A percentile compares a stretch with the other conserved stretches of the same genome.
phyloP scores from a whole-genome alignment of 345 rosid genomes.

The Populus nigra region DNA sequence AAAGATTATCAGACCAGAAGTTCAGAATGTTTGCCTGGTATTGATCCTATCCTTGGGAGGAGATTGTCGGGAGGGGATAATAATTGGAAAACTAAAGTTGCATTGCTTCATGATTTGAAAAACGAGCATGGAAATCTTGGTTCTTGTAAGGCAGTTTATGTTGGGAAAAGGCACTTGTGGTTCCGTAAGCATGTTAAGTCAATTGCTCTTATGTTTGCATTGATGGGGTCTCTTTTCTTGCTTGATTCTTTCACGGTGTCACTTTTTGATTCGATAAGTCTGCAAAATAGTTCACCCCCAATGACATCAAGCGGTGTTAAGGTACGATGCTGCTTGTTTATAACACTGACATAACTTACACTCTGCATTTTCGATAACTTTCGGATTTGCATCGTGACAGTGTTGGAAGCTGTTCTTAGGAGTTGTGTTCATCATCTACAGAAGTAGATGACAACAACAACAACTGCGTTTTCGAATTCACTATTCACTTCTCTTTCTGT shows the following conservation, averaged over 20 bases:
- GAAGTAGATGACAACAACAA: background rate
- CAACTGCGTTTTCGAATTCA: background rate
- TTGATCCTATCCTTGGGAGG: constrained; percentile 58
- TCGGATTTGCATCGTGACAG: background rate
- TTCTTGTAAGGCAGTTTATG: constrained; percentile 42
- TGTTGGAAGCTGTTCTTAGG: background rate
- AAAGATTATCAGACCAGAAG: constrained; percentile 40
- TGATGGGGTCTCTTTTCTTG: constrained; percentile 49
- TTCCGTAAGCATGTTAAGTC: constrained; percentile 47
- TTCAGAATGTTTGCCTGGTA: constrained; percentile 35
- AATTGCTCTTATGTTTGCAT: constrained; percentile 41
- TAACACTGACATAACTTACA: background rate
- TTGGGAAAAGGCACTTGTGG: constrained; percentile 57
- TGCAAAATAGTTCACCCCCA: constrained; percentile 39
- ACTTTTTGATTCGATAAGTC: constrained; percentile 45
- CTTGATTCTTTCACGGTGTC: constrained; percentile 70
- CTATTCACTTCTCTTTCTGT: background rate
- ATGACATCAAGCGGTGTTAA: constrained; percentile 27
- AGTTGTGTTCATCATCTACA: background rate
- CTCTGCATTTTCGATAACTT: background rate
- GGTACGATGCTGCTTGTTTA: constrained; percentile 40
- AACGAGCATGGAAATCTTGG: constrained; percentile 47
- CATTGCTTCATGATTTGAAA: constrained; percentile 43
- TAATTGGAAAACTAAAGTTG: constrained; percentile 38
- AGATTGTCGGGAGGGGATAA: constrained; percentile 48